phyloP scores from a whole-genome alignment of 208 protist genomes.

The Acanthamoeba healyi region DNA sequence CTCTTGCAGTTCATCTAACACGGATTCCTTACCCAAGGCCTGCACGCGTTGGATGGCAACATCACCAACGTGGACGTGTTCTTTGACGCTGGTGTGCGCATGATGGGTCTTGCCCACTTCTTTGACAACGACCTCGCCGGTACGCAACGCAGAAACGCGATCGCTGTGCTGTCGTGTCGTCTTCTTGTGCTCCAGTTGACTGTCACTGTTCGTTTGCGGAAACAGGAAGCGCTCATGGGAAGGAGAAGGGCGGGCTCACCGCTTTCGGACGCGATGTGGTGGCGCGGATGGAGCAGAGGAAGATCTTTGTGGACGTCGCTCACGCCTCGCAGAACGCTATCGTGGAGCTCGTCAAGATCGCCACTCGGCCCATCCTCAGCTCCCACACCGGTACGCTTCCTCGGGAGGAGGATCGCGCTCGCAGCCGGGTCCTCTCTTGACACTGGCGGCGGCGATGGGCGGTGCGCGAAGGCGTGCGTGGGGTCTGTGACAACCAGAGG shows the following conservation, averaged over 20 bases:
- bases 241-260: conserved; percentile 45
- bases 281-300: conserved; percentile 27
- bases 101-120: conserved; percentile 76
- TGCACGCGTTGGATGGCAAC: conserved; percentile 67
- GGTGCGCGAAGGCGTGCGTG: conserved; percentile 17
- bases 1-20: no score
- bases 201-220: neutral
- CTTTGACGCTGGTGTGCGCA: conserved; percentile 73
- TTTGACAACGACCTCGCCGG: conserved; percentile 75
- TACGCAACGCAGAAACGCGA: neutral
- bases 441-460: neutral
- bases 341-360: conserved; percentile 33
- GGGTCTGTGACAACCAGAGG: conserved; percentile 48
- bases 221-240: conserved; percentile 67
- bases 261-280: conserved; percentile 36
- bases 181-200: neutral
- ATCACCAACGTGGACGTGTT: conserved; percentile 75
- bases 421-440: neutral
- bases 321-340: conserved; percentile 38
- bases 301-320: conserved; percentile 62
- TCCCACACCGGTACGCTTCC: conserved; percentile 55
- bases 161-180: no score
- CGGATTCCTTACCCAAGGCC: no score
- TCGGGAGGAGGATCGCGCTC: no score
- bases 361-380: conserved; percentile 43